Conservation (phyloP, 805 yeast genomes). For the Komagataella ulmi region DNA sequence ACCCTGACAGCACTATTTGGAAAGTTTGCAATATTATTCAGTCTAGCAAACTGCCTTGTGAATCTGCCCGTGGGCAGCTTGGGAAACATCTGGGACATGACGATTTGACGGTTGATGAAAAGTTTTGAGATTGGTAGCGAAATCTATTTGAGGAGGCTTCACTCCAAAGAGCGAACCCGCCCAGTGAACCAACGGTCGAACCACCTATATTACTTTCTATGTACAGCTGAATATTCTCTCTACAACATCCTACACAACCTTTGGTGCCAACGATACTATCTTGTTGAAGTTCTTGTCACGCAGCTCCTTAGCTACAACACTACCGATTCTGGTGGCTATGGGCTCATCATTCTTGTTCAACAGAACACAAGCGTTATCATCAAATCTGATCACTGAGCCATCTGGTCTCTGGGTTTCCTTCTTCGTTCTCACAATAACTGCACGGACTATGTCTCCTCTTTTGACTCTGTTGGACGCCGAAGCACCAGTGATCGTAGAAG, state of each 20-base stretch:
- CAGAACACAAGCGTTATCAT: conserved; percentile 94
- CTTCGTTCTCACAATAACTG: conserved; percentile 88
- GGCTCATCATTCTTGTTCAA: conserved; percentile 87
- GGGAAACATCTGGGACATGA: conserved; percentile 9
- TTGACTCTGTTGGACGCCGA: conserved; percentile 70
- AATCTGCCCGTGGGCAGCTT: conserved; percentile 25
- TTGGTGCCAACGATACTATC: conserved; percentile 85
- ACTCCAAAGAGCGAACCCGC: background rate
- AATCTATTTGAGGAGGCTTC: background rate
- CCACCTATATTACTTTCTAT: background rate
- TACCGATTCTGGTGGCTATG: conserved; percentile 82
- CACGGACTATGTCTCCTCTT: conserved; percentile 92
- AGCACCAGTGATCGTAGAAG: conserved; percentile 60
- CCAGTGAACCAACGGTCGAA: background rate
- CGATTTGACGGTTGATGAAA: background rate
- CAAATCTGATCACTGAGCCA: conserved; percentile 78
- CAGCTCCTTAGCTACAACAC: conserved; percentile 85
- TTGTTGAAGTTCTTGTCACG: conserved; percentile 74
- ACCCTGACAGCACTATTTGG: conserved; percentile 24
- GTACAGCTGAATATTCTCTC: background rate
- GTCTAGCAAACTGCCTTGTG: conserved; percentile 32
- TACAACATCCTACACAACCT: conserved; percentile 32
- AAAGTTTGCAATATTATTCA: conserved; percentile 38
- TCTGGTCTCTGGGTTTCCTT: conserved; percentile 60
- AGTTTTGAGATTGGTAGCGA: background rate